Evolutionary conservation across 1,284 basidiomycete genomes (phyloP).

Genomic region (Cystobasidium sp.): DNA sequence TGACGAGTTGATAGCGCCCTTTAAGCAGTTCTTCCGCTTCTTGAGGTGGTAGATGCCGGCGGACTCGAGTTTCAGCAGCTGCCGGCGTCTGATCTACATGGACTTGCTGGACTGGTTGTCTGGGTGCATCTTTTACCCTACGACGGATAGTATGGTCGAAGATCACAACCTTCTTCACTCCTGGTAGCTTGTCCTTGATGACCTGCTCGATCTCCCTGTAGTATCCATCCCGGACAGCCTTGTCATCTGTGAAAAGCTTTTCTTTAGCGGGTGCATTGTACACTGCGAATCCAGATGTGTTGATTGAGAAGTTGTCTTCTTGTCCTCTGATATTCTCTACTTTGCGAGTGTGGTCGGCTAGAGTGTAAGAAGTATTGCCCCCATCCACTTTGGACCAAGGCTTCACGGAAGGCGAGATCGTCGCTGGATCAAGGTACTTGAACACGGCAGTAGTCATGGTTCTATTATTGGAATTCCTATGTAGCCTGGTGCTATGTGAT

Average conservation of each 20-base stretch:
- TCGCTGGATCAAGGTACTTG: conserved; percentile 29
- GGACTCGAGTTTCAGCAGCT: conserved; percentile 31
- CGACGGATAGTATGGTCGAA: conserved; percentile 45
- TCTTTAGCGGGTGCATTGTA: conserved; percentile 30
- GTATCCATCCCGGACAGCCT: conserved; percentile 27
- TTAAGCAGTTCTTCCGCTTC: conserved; percentile 46
- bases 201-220: conserved; percentile 42
- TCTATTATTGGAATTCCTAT: neutral
- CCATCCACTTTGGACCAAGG: conserved; percentile 38
- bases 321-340: conserved; percentile 37
- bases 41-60: conserved; percentile 30
- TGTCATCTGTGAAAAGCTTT: conserved; percentile 29
- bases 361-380: conserved; percentile 24
- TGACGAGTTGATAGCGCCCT: conserved; percentile 49
- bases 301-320: conserved; percentile 36
- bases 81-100: conserved; percentile 45
- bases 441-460: conserved; percentile 18
- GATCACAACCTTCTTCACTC: conserved; percentile 38
- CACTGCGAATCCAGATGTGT: conserved; percentile 40
- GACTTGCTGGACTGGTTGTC: conserved; percentile 40
- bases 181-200: conserved; percentile 22
- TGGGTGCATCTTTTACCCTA: conserved; percentile 10
- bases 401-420: conserved; percentile 23
- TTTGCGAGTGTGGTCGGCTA: neutral
- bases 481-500: neutral